Evolutionary conservation across 805 yeast species (phyloP), one percentile per base, ranked within the genome.

Genomic region (Metschnikowia gruessii): DNA sequence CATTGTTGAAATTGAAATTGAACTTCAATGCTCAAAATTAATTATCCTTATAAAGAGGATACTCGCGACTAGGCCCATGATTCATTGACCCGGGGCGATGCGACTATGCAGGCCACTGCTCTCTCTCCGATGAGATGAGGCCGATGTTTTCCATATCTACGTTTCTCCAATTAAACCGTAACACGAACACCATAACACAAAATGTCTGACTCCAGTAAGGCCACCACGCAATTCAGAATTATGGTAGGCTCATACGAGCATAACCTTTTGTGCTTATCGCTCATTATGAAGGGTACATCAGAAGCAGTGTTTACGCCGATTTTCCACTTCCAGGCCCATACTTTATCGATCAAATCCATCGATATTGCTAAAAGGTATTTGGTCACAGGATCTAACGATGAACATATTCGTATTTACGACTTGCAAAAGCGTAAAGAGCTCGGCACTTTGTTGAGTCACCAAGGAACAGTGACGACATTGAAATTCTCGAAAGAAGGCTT

Each of bases 241-340:
- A 78, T 92, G 57, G 95, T 88, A 11, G 99, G 99, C 21, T 90
- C 97, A 0, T 94, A 94, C 59, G 99, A 94, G 68, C 99, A 94
- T 68, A 88, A 90, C 52, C 67, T 94, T 39, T 69, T 91, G 34
- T 90, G 97, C 72, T 74, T 90, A 13, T 87, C 97, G 1, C 69
- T 88, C 37, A 76, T 83, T n/a, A 57, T 88, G 21, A 77, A 81
- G 50, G 57, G 59, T 1, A 48, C 45, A 11, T 83, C 90, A 1
- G 74, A 87, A 9, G 56, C 60, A 3, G 51, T 55, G 21, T 94
- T 94, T 69, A 90, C 89, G 38, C 96, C 98, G 2, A 83, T 94
- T 36, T 94, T 94, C 73, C 97, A 94, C 64, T 92, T 94, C 68
- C 89, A 92, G 57, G 96, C 99, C 1, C 99, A 94, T 66, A 74